phyloP scores from a whole-genome alignment of 2,329 filamentous ascomycete species.

The Cercospora sojina region DNA sequence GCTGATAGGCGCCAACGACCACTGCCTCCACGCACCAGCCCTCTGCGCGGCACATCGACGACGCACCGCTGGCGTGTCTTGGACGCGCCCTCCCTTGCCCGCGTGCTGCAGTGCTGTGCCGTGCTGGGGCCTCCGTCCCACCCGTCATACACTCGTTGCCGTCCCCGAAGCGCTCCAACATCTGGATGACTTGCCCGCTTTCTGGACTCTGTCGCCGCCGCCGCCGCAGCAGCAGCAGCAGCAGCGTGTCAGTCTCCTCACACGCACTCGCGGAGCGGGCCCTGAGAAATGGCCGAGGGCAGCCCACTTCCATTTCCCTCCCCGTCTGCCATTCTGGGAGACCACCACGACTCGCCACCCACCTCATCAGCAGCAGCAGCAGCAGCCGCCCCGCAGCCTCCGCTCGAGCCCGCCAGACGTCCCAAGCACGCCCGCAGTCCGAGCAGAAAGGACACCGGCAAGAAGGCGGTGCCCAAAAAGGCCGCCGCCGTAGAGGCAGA shows the following conservation, averaged over 20 bases:
- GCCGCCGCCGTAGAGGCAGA: conserved; percentile 19
- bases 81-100: neutral
- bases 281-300: conserved; percentile 50
- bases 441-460: conserved; percentile 26
- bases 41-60: neutral
- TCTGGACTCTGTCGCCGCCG: neutral
- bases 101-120: neutral
- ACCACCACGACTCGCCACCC: conserved; percentile 12
- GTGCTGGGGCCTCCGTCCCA: neutral
- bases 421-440: conserved; percentile 33
- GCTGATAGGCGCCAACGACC: neutral
- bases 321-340: conserved; percentile 54
- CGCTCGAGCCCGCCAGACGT: conserved; percentile 30
- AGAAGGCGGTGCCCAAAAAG: conserved; percentile 29
- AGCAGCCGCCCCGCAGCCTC: conserved; percentile 24
- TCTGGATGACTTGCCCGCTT: conserved; percentile 8
- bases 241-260: neutral
- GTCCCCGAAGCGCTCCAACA: neutral
- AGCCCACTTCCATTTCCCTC: conserved; percentile 57
- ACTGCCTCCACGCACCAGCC: neutral
- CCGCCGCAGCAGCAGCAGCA: neutral
- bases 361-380: conserved; percentile 33
- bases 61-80: neutral
- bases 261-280: neutral
- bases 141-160: neutral